Percentiles rank a stretch among this genome's conserved stretches.
phyloP scores from a whole-genome alignment of 2,329 filamentous ascomycete genomes.

The Claviceps quebecensis region DNA sequence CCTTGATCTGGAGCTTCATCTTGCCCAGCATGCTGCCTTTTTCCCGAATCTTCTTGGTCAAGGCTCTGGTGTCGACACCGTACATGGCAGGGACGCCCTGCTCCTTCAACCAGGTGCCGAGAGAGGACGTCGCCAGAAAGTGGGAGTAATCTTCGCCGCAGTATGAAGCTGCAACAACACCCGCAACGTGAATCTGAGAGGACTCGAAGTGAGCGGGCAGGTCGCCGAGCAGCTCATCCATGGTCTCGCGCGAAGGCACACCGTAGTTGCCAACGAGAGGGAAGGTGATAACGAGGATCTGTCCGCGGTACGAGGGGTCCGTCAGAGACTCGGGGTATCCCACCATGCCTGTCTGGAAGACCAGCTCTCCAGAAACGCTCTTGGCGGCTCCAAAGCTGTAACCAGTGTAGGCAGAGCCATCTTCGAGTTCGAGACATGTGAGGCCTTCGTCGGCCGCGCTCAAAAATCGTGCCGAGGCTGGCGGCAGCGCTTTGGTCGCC shows the following conservation, averaged over 20 bases:
- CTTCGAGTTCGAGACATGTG: slow-evolving; percentile 81
- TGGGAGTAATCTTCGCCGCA: slow-evolving; percentile 92
- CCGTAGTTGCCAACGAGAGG: slow-evolving; percentile 98
- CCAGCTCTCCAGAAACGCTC: slow-evolving; percentile 89
- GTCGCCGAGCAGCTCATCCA: slow-evolving; percentile 73
- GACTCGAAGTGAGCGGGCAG: slow-evolving; percentile 91
- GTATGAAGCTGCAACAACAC: slow-evolving; percentile 81
- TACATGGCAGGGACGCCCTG: slow-evolving; percentile 89
- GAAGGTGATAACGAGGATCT: slow-evolving; percentile 97
- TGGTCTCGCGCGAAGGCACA: slow-evolving; percentile 72
- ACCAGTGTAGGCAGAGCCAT: slow-evolving; percentile 82
- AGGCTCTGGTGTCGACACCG: slow-evolving; percentile 80
- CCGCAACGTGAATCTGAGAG: slow-evolving; percentile 82
- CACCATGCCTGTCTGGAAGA: slow-evolving; percentile 99
- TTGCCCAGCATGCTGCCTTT: slow-evolving; percentile 94
- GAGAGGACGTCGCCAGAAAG: slow-evolving; percentile 76
- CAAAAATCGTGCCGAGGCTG: slow-evolving; percentile 47
- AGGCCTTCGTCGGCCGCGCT: slow-evolving; percentile 42
- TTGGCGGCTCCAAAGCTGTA: slow-evolving; percentile 93
- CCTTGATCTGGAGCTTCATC: slow-evolving; percentile 55
- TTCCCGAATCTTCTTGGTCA: slow-evolving; percentile 89
- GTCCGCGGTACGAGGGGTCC: slow-evolving; percentile 77
- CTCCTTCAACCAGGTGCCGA: slow-evolving; percentile 93
- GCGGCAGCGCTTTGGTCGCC: slow-evolving; percentile 27
- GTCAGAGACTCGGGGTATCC: slow-evolving; percentile 92